Base-by-base conservation (phyloP, 805 yeast species). In the Monosporozyma unispora region DNA sequence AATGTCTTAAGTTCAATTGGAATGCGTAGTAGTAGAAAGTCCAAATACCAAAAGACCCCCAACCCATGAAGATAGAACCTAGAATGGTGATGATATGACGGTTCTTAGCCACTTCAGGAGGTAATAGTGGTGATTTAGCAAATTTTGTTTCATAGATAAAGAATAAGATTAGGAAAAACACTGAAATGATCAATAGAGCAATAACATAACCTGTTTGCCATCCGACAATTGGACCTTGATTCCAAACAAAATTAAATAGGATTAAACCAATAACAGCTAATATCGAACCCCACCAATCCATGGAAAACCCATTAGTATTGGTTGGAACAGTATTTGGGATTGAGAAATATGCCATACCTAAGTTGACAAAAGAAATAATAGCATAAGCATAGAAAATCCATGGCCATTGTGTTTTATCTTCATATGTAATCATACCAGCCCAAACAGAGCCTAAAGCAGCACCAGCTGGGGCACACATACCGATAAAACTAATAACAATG, bases 41-140 rank as follows among this genome's bases (percentile, higher is more conserved):
- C 82, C 85, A 83, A 29, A 83, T 71, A 3, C 91, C 89, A 66
- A 85, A 85, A 18, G 85, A 75, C 2, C 87, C 82, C 93, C 93
- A 85, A 0, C 91, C 91, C 10, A 79, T 67, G 4, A 78, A 71
- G 35, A 82, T 67, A 38, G 78, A 71, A 1, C 65, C 57, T 33
- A 85, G 66, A 1, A 81, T 77, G 48, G 80, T 60, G 0, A 74
- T 70, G n/a, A 75, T 71, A 45, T 54, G 58, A 43, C 76, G 73
- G 4, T 64, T 50, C 47, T 70, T 71, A 59, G 81, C 70, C 0
- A 75, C 72, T 1, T 71, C 68, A 14, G 63, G 58, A 3, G 88
- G 89, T 9, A 83, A 57, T 11, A 83, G 60, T 9, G 88, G 88
- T 55, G 72, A 54, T 44, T 62, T 27, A 28, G 75, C 72, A 56